Conservation (phyloP, 495 filamentous ascomycete genomes). For the Cercophora sp. region DNA sequence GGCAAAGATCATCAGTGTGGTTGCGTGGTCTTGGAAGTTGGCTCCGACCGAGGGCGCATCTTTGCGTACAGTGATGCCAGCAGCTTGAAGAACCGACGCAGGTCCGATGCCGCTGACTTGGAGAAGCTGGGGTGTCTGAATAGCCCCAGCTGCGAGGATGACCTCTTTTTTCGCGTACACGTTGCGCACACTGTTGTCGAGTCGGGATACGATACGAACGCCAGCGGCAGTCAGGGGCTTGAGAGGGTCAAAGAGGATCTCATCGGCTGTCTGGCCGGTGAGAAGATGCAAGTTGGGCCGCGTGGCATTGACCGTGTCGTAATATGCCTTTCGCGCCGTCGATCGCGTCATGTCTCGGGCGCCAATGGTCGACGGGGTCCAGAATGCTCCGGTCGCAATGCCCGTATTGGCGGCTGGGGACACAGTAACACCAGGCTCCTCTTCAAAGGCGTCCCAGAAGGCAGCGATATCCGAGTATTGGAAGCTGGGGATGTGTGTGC, state of each 20-base stretch:
- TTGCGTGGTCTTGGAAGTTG: slow-evolving; percentile 49
- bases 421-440: slow-evolving; percentile 9
- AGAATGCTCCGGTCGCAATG: slow-evolving; percentile 16
- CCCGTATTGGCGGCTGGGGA: slow-evolving; percentile 14
- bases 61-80: slow-evolving; percentile 39
- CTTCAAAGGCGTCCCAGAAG: slow-evolving; percentile 19
- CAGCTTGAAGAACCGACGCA: slow-evolving; percentile 35
- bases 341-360: slow-evolving; percentile 19
- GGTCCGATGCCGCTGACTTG: slow-evolving; percentile 52
- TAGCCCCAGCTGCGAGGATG: slow-evolving; percentile 49
- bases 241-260: slow-evolving; percentile 18
- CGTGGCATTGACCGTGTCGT: slow-evolving; percentile 22
- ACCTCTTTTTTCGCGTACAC: slow-evolving; percentile 37
- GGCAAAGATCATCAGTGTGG: slow-evolving; percentile 19
- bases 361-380: slow-evolving; percentile 20
- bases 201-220: slow-evolving; percentile 16
- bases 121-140: slow-evolving; percentile 52
- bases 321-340: slow-evolving; percentile 26
- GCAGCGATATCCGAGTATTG: slow-evolving; percentile 22
- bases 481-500: slow-evolving; percentile 20
- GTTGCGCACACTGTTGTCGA: slow-evolving; percentile 9
- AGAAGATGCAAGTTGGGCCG: slow-evolving; percentile 19
- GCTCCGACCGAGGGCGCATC: slow-evolving; percentile 50
- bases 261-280: slow-evolving; percentile 22
- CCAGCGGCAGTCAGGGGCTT: slow-evolving; percentile 16